phyloP scores from a whole-genome alignment of 1,139 yeast genomes.

The Magnusiomyces suaveolens region DNA sequence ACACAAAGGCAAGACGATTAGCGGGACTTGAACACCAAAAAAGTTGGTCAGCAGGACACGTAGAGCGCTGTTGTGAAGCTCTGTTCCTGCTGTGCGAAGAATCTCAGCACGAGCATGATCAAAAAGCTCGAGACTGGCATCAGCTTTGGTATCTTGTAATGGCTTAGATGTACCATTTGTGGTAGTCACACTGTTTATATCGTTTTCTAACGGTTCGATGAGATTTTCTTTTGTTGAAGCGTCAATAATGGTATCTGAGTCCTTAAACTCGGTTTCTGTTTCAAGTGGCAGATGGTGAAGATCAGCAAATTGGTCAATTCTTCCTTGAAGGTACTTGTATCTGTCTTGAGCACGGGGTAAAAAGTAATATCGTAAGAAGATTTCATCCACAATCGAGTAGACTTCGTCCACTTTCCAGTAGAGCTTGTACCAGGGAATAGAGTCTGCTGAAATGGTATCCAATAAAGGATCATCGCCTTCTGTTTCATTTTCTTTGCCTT shows the following conservation, averaged over 20 bases:
- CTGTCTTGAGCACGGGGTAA: slow-evolving; percentile 27
- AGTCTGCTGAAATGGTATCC: slow-evolving; percentile 4
- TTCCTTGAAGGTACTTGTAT: slow-evolving; percentile 29
- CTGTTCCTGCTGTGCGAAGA: slow-evolving; percentile 10
- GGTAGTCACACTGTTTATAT: background rate
- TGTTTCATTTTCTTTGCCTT: background rate
- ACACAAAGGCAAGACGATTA: slow-evolving; percentile 26
- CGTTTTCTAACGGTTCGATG: background rate
- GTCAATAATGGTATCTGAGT: background rate
- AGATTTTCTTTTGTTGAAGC: background rate
- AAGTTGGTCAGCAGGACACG: slow-evolving; percentile 11
- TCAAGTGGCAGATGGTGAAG: slow-evolving; percentile 16
- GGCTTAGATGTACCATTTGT: background rate
- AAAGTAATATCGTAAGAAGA: slow-evolving; percentile 18
- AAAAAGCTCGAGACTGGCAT: slow-evolving; percentile 6
- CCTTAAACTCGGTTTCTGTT: background rate
- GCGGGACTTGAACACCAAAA: slow-evolving; percentile 32
- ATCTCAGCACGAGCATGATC: slow-evolving; percentile 10
- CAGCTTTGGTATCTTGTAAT: background rate
- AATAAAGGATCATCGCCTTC: background rate
- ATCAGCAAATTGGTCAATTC: slow-evolving; percentile 27
- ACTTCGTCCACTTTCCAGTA: slow-evolving; percentile 34
- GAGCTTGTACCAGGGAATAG: slow-evolving; percentile 34
- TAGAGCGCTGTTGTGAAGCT: slow-evolving; percentile 16
- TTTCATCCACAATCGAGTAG: slow-evolving; percentile 20